Conservation (phyloP, 495 filamentous ascomycete genomes). For the Neurospora sp. region DNA sequence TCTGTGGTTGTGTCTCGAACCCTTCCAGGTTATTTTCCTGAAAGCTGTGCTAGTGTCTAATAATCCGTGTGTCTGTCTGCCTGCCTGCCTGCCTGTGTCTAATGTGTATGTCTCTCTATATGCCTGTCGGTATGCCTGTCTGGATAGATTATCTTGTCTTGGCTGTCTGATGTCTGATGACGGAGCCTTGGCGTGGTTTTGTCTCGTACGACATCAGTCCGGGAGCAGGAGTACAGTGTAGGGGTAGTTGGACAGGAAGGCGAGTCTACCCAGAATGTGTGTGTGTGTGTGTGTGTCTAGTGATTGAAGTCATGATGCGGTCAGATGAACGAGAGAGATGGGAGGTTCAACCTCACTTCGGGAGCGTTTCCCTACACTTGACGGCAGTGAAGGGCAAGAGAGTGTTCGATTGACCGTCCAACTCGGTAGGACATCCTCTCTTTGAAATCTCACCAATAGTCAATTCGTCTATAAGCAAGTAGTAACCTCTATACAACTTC, state of each 20-base stretch:
- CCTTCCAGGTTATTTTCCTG: not conserved
- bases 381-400: not conserved
- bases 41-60: not conserved
- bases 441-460: not conserved
- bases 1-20: not conserved
- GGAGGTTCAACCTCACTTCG: not conserved
- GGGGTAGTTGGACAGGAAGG: not conserved
- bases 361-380: not conserved
- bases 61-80: not conserved
- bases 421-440: not conserved
- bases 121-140: not conserved
- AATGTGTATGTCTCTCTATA: not conserved
- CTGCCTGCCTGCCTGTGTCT: not conserved
- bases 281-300: not conserved
- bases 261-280: not conserved
- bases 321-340: not conserved
- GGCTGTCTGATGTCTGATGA: not conserved
- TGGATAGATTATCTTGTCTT: not conserved
- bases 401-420: not conserved
- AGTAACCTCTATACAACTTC: not conserved
- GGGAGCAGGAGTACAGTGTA: not conserved
- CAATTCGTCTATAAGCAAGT: not conserved
- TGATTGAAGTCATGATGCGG: not conserved
- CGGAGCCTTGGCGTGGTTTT: not conserved
- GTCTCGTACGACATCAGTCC: not conserved